Evolutionary conservation across 2,329 filamentous ascomycete species (phyloP), one percentile per base, ranked within the genome.

Genomic region (Colletotrichum tabaci): DNA sequence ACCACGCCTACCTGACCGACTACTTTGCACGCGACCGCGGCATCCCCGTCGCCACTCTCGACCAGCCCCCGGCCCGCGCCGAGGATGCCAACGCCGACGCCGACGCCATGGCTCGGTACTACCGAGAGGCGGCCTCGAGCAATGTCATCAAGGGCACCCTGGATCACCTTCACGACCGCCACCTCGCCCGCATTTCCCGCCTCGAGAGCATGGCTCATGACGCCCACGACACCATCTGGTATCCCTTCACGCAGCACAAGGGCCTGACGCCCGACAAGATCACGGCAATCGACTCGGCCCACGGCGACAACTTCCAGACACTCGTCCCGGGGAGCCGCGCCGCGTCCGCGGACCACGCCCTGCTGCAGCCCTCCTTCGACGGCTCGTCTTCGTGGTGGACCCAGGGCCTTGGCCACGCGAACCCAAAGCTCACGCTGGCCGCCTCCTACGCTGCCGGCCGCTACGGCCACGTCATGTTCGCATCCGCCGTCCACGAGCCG

Each of bases 301-400:
- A 92, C 70, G 93, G 92, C 9, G 93, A 96, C 77, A 91, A 90
- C 77, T 97, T 96, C 79, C 92, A 96, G 77, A 91, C 90, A 0
- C 74, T 77, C 2, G 72, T 73, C 26, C 71, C 75, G 0, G 2
- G 23, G 10, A 47, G 52, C 58, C 1, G 6, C 18, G 62, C 49
- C 9, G 49, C 57, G 18, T 8, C 52, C 18, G 1, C 30, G 12
- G 35, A 60, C 2, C 47, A 77, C 6, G 75, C 82, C 8, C 77
- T 90, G 4, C 81, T 94, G 0, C 87, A 86, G 56, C 87, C 93
- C 1, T 91, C 92, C 0, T 95, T 96, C 66, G 94, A 97, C 75
- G 94, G 92, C 2, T 96, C 94, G 0, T 94, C 94, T 1, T 96
- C 93, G 0, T 97, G 94, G 94, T 97, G 94, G 94, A 97, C 94